Conservation (phyloP, 2,329 filamentous ascomycete species). For the Xylariaceae sp. region DNA sequence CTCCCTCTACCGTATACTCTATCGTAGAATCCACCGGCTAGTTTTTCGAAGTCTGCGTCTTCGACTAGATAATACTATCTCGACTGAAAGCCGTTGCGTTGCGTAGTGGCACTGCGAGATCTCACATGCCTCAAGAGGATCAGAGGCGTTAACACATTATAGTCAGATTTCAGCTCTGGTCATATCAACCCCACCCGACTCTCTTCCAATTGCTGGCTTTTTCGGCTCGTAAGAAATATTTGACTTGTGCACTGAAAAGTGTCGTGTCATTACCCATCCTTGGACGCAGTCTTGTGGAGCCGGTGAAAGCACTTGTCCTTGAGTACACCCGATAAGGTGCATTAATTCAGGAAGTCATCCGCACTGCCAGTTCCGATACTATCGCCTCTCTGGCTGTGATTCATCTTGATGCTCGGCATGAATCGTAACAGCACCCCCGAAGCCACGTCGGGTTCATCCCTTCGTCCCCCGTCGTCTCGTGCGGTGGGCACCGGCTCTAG, state of each 20-base stretch:
- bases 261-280: background rate
- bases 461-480: constrained; percentile 77
- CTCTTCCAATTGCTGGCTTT: background rate
- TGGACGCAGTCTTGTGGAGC: background rate
- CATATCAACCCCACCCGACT: background rate
- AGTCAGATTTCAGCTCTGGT: background rate
- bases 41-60: background rate
- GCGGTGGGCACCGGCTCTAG: constrained; percentile 74
- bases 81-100: background rate
- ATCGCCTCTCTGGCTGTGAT: background rate
- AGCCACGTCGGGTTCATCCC: constrained; percentile 71
- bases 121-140: constrained; percentile 4
- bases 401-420: constrained; percentile 24
- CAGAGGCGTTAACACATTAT: constrained; percentile 1
- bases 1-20: background rate
- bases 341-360: background rate
- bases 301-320: background rate
- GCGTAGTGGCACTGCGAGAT: background rate
- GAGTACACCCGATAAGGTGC: background rate
- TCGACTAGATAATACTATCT: constrained; percentile 7
- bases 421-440: constrained; percentile 98
- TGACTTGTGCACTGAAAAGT: background rate
- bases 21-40: background rate
- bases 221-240: background rate
- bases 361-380: background rate